A percentile compares a stretch with the other conserved stretches of the same genome.
Evolutionary conservation across 2,329 filamentous ascomycete genomes (phyloP).

Genomic region (Aureobasidium lini): DNA sequence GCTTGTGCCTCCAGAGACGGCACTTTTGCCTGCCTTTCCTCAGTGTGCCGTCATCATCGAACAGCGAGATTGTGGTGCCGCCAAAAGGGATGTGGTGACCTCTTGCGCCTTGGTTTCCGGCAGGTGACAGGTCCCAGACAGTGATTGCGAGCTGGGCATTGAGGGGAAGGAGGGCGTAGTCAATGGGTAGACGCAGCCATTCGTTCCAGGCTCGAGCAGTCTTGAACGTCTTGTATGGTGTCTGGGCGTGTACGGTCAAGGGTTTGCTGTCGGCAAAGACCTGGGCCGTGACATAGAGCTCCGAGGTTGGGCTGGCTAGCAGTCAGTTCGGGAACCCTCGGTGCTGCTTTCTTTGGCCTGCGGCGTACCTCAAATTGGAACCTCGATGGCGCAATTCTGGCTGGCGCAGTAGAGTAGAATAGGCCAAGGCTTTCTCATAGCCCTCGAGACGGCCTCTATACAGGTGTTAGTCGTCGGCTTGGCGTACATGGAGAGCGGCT

Average conservation of each 20-base stretch:
- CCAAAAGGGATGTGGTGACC: conserved; percentile 85
- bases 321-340: not conserved
- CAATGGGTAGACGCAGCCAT: conserved; percentile 83
- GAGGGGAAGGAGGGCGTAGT: conserved; percentile 72
- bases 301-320: conserved; percentile 59
- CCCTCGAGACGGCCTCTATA: conserved; percentile 69
- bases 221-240: conserved; percentile 85
- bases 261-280: conserved; percentile 96
- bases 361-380: conserved; percentile 65
- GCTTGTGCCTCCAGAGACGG: conserved; percentile 69
- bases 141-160: conserved; percentile 86
- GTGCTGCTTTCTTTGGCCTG: conserved; percentile 2
- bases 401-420: conserved; percentile 69
- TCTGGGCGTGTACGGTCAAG: conserved; percentile 84
- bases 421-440: conserved; percentile 64
- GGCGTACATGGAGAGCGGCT: conserved; percentile 15
- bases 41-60: conserved; percentile 84
- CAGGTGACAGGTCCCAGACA: conserved; percentile 86
- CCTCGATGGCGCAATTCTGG: conserved; percentile 80
- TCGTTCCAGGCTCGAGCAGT: conserved; percentile 76
- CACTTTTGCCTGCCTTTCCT: conserved; percentile 92
- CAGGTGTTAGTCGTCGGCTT: conserved; percentile 18
- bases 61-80: conserved; percentile 85
- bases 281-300: conserved; percentile 88
- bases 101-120: conserved; percentile 60